Base-by-base conservation (phyloP, 176 grass and related monocot genomes). In the Saccharum spontaneum region DNA sequence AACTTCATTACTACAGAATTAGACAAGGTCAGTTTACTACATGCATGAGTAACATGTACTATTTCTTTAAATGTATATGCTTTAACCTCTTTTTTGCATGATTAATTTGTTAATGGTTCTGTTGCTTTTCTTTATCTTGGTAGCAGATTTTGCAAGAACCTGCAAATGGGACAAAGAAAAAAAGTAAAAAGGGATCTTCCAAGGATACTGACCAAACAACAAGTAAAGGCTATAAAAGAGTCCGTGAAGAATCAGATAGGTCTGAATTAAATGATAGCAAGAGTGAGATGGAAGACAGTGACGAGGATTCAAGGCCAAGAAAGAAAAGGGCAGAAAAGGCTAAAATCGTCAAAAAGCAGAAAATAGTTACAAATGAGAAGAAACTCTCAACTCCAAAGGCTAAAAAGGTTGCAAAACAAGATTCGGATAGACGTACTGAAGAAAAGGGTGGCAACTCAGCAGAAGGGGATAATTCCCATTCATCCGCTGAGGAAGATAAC, bases 401-500 rank as follows among this genome's bases (percentile, higher is more conserved):
- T 75, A 90, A 85, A 92, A 95, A 94, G 34, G 39, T 69, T 30
- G 57, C 69, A 63, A 90, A 94, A 60, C 76, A 63, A 82, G 75
- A 87, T 62, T 82, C 60, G 70, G 76, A 82, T 69, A 84, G 75
- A 41, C 73, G 37, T 80, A 82, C 63, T 81, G 82, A 87, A 79
- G 94, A 87, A 87, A 76, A 80, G 26, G 64, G 79, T 63, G 83
- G 79, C 41, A 87, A 67, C 40, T 90, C 85, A 45, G 71, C 69
- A 75, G 87, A 82, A 52, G 90, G 92, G 61, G 89, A 86, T 79
- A 83, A 76, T 63, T 84, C 88, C 22, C 80, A 78, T 84, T 94
- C 93, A 82, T 95, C 91, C 60, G 85, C 74, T 76, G 86, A 95
- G 80, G 89, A 94, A 81, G 89, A 95, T 75, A 79, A 76, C 62